Base-by-base conservation (phyloP, 768 basidiomycete species). In the Fomitopsis serialis region DNA sequence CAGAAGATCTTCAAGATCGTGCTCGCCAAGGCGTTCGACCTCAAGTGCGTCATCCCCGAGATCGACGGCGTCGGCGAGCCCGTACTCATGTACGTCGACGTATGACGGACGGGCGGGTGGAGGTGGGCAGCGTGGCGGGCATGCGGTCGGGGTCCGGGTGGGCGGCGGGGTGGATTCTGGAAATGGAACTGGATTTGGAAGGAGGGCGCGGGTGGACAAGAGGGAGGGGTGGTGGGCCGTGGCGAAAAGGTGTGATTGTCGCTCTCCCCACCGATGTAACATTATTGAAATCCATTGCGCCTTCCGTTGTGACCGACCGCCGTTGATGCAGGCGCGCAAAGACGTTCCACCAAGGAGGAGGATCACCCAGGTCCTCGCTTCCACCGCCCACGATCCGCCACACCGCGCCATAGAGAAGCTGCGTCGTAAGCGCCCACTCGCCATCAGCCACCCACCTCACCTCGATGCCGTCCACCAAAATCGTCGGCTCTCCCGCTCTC, bases 1-100 rank as follows among this genome's bases (percentile, higher is more conserved):
- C 97, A 99, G 77, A 99, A 99, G 78, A 96, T 96, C 60, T 96
- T 96, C 83, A 95, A 97, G 78, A 97, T 97, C 70, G 92, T 96
- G 43, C 80, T 96, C 47, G 90, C 92, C 45, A 96, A 98, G 66
- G 94, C 95, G 29, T 98, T 98, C 64, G 97, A 98, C 73, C 81
- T 98, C 60, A 98, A 98, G 81, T 98, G 95, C 66, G 92, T 95
- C 61, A 95, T 98, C 61, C 94, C 95, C 24, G 96, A 98, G 74
- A 97, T 98, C 60, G 92, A 94, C 67, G 91, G 92, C 45, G 90
- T 95, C 24, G 97, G 96, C 51, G 95, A 98, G 69, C 97, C 97
- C 24, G 80, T 98, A 61, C 75, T 98, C 64, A 82, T 98, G 59
- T 98, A 97, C 73, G 85, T 97, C 66, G 92, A 92, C 70, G 84